Evolutionary conservation across 371 early-diverging fungal genomes (phyloP), one percentile per base, ranked within the genome.

Genomic region (Mortierella sp.): DNA sequence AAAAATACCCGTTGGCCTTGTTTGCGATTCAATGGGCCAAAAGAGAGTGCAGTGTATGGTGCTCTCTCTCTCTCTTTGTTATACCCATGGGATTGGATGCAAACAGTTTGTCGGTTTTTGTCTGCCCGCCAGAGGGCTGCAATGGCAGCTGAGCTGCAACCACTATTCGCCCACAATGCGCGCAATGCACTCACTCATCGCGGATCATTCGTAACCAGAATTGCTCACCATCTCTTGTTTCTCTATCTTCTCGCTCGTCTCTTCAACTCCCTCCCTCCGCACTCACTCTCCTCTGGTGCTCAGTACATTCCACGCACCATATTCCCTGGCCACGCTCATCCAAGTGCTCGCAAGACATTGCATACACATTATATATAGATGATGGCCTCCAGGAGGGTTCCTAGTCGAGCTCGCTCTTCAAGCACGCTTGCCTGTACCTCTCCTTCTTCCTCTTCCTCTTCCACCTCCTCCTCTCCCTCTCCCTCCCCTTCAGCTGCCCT

Each of bases 321-420:
- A 21, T 26, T 12, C 23, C 41, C 27, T 34, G 27, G 43, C 58
- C 43, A 3, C 41, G 14, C 30, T 50, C 23, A 24, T 34, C 10
- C 7, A 34, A 34, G 34, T 10, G 34, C 34, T 34, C 34, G 34
- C 34, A 34, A n/a, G 34, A 34, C 34, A 7, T 10, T 34, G 34
- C 34, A 34, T 34, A 26, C 28, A 47, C 24, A 9, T 9, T 24
- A 47, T 58, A 18, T 64, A 38, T 49, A 64, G 26, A 64, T 34
- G 26, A 49, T 60, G 34, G 45, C 61, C 23, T 57, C 66, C 19
- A 65, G 43, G 21, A 65, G 61, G 38, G 58, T 51, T 48, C 66
- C 65, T 18, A 54, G 23, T 48, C 65, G 65, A 26, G 58, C 61
- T 24, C 72, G 72, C 47, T 71, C 70, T 26, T 52, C 64, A 27